Percentiles rank a stretch among this genome's conserved stretches.
These are phyloP conservation scores for Aspergillus funiculosus DNA, from an alignment of 495 filamentous ascomycete species.

Conservation along the genomic window DNA sequence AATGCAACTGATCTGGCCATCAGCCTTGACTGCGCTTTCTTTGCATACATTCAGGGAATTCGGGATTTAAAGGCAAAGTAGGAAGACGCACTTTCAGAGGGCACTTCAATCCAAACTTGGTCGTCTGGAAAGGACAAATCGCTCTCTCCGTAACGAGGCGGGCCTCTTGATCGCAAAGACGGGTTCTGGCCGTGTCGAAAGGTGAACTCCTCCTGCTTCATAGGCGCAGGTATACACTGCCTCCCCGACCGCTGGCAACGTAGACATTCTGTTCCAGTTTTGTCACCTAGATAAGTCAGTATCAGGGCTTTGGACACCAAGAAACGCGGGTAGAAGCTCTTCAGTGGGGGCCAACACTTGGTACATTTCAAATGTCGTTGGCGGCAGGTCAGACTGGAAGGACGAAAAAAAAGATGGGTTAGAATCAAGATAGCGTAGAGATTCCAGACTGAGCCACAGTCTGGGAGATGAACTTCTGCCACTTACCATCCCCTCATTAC, in stretches of 20 bases:
- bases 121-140: constrained; percentile 37
- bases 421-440: neutral
- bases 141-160: constrained; percentile 41
- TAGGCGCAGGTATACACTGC: constrained; percentile 38
- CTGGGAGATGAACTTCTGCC: neutral
- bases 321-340: neutral
- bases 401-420: neutral
- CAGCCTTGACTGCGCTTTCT: neutral
- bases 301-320: constrained; percentile 4
- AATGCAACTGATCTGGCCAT: constrained; percentile 34
- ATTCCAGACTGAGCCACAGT: neutral
- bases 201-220: constrained; percentile 37
- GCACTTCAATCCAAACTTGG: constrained; percentile 34
- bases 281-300: constrained; percentile 32
- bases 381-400: constrained; percentile 39
- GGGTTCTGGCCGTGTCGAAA: constrained; percentile 44
- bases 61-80: neutral
- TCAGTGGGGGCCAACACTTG: constrained; percentile 1
- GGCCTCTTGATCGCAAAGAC: constrained; percentile 35
- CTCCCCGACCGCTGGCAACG: constrained; percentile 41
- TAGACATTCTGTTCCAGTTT: constrained; percentile 36
- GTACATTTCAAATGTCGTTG: constrained; percentile 45
- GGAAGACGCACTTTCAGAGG: constrained; percentile 26
- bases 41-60: neutral
- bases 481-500: constrained; percentile 47